Conservation (phyloP, 768 basidiomycete genomes). For the Amanita pallidorosea region DNA sequence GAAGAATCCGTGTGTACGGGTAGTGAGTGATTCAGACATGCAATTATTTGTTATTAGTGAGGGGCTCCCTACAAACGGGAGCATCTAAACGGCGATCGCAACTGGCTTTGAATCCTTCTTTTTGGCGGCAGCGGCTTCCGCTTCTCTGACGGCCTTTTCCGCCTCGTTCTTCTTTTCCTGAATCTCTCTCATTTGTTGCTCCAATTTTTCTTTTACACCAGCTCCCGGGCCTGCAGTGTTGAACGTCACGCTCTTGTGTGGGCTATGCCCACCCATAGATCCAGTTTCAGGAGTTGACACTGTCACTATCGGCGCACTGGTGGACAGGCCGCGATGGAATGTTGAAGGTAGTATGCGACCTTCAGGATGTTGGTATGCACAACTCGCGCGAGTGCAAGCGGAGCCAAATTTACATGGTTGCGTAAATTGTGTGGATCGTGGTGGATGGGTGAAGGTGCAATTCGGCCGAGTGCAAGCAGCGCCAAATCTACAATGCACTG, state of each 20-base stretch:
- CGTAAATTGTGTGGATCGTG: slow-evolving; percentile 23
- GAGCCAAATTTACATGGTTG: slow-evolving; percentile 77
- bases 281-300: slow-evolving; percentile 56
- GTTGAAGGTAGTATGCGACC: slow-evolving; percentile 69
- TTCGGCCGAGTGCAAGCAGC: slow-evolving; percentile 55
- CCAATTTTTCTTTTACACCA: slow-evolving; percentile 34
- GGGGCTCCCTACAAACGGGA: not conserved
- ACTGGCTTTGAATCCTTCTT: slow-evolving; percentile 51
- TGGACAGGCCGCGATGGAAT: slow-evolving; percentile 71
- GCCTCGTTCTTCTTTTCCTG: slow-evolving; percentile 54
- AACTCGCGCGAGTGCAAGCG: slow-evolving; percentile 76
- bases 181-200: slow-evolving; percentile 44
- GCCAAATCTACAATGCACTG: slow-evolving; percentile 58
- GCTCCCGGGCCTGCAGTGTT: slow-evolving; percentile 34
- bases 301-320: slow-evolving; percentile 48
- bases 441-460: slow-evolving; percentile 63
- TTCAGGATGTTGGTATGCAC: slow-evolving; percentile 87
- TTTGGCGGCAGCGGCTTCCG: slow-evolving; percentile 44
- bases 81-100: slow-evolving; percentile 28
- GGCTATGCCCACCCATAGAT: slow-evolving; percentile 53
- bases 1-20: not conserved
- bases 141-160: slow-evolving; percentile 57
- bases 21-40: not conserved
- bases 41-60: not conserved
- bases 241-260: slow-evolving; percentile 62